Base-by-base conservation (phyloP, 306 rosid species). In the Cucurbita ficifolia region DNA sequence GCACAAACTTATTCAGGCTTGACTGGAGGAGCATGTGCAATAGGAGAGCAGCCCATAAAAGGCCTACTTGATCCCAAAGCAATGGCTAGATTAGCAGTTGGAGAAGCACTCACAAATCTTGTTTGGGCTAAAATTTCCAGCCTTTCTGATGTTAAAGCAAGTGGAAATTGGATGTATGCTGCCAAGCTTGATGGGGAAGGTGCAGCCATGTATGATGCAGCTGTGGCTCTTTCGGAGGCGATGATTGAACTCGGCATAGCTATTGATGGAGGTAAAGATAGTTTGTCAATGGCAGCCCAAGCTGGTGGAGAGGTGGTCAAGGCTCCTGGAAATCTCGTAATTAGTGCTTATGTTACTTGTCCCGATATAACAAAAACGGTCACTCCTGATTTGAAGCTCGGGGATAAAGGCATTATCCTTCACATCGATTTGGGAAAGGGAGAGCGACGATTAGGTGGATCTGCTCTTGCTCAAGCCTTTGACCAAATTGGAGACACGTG, bases 131-230 rank as follows among this genome's bases (percentile, higher is more conserved):
- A 88, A 82, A 86, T 90, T 59, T 86, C 96, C 77, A 79, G 89
- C 48, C 88, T 92, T 40, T 90, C 96, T 76, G 98, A 92, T 81
- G 88, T 92, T 79, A 92, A 89, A 82, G 96, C 96, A 4, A 92
- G 97, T 58, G 97, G 96, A 67, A 89, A 89, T 76, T 92, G 96
- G 97, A 92, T 92, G 96, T 92, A 87, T 57, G 97, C 96, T 52
- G 97, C 97, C 70, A 92, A 92, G 84, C 94, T 92, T 60, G 94
- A 86, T 55, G 97, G 96, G 74, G 97, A 92, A 84, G 96, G 97
- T 63, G 94, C 96, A 51, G 90, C 91, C 19, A 89, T 89, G 94
- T 92, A 92, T 70, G 96, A 92, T 76, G 96, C 94, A 70, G 97
- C 96, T 5, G 67, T 63, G 56, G 85, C 94, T 79, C 80, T 92